Evolutionary conservation across 2,329 filamentous ascomycete species (phyloP), one percentile per base, ranked within the genome.

Genomic region (Aaosphaeria pasadenensis): DNA sequence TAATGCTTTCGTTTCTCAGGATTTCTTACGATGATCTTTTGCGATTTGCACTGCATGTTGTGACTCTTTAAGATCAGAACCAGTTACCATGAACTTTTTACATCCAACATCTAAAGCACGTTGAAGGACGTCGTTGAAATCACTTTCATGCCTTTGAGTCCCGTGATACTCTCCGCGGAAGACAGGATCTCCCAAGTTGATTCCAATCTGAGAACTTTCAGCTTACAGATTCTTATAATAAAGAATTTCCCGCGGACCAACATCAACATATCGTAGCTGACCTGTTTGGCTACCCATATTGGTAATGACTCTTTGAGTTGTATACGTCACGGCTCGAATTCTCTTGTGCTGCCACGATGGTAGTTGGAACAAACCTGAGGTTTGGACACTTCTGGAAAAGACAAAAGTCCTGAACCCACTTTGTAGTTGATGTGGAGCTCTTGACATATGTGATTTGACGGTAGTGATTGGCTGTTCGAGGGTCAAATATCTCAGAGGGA

Each of bases 131-230:
- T 84, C 86, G 30, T 78, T 70, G 11, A 92, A 80, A 65, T 95
- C 89, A 60, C 88, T 79, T 7, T 85, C 81, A 60, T 95, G 90
- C 29, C 77, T 77, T 63, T 88, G 79, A 52, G 85, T 91, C 62
- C 89, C 89, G 64, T 95, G 86, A 66, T 97, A 95, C 39, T 82
- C 73, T 44, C 94, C 94, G 42, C 83, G 82, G 71, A 92, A 99
- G 50, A 96, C 89, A 45, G 89, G 88, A 64, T 99, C 94, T 45
- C 91, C 88, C 47, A 99, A 81, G 71, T 99, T 99, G 77, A 99
- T 96, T 49, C 92, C 94, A 63, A 99, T 82, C 82, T 87, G 58
- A 9, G 30, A 5, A 48, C 13, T n/a, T 13, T 11, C 24, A 41
- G 30, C 35, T 62, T 43, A 62, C 47, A 33, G 41, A 38, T 36